These are phyloP conservation scores for Hypoxylon fuscum DNA, from an alignment of 495 filamentous ascomycete species.

Conservation along the genomic window DNA sequence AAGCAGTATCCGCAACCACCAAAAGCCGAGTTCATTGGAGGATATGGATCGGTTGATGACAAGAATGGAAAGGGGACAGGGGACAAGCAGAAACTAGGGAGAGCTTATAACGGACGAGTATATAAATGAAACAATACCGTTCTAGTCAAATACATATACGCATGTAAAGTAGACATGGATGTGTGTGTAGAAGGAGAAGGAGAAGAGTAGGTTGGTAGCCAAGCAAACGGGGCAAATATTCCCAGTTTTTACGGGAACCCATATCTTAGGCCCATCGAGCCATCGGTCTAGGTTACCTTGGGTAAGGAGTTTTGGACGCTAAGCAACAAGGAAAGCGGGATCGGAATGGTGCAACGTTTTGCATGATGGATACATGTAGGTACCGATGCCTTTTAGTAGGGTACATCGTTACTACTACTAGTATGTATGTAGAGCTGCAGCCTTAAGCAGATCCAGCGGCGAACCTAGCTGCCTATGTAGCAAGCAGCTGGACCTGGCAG, in stretches of 20 bases:
- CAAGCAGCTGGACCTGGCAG: constrained; percentile 14
- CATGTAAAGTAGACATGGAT: no score
- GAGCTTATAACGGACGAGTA: no score
- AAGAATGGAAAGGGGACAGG: neutral
- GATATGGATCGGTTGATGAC: neutral
- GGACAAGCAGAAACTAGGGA: neutral
- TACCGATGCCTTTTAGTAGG: no score
- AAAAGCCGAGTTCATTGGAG: neutral
- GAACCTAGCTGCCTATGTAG: neutral
- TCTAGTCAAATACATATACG: neutral
- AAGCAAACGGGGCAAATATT: constrained; percentile 13
- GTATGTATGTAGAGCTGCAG: no score
- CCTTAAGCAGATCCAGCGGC: no score
- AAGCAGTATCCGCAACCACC: neutral
- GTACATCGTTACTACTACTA: no score
- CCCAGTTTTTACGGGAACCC: constrained; percentile 1
- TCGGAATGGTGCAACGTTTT: no score
- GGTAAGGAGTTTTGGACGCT: no score
- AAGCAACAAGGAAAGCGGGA: no score
- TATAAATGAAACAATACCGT: neutral
- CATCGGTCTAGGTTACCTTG: no score
- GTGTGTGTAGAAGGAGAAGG: neutral
- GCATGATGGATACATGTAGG: no score
- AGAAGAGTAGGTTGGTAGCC: neutral
- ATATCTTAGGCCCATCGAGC: no score